Percentiles rank a stretch among this genome's conserved stretches.
These are phyloP conservation scores for Aaosphaeria pasadenensis DNA, from an alignment of 2,329 filamentous ascomycete genomes.

Conservation along the genomic window DNA sequence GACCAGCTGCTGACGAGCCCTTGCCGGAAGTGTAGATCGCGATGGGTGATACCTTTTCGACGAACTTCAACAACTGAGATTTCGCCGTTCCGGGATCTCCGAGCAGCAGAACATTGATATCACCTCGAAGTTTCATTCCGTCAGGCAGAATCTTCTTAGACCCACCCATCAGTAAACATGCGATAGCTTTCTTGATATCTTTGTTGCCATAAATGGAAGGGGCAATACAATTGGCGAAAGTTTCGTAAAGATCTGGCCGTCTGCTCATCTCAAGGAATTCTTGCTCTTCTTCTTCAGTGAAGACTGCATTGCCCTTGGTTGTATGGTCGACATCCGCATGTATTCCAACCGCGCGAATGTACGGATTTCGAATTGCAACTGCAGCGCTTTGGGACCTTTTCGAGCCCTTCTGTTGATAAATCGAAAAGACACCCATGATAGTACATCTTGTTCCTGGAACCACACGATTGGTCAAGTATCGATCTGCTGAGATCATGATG, in stretches of 20 bases:
- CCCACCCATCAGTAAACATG: constrained; percentile 88
- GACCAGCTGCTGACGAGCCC: constrained; percentile 93
- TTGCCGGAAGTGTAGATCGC: constrained; percentile 99
- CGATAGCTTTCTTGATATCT: constrained; percentile 96
- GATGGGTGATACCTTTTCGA: constrained; percentile 92
- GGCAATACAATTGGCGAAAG: constrained; percentile 88
- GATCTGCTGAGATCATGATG: constrained; percentile 92
- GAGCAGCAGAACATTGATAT: constrained; percentile 95
- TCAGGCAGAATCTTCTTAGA: constrained; percentile 98
- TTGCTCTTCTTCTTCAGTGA: constrained; percentile 94
- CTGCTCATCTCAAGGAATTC: constrained; percentile 91
- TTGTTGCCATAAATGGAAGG: constrained; percentile 95
- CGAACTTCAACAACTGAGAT: constrained; percentile 94
- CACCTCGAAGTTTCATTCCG: constrained; percentile 94
- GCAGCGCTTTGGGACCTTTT: constrained; percentile 75
- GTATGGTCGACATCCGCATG: constrained; percentile 88
- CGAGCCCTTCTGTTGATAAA: constrained; percentile 88
- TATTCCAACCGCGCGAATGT: constrained; percentile 88
- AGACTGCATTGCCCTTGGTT: constrained; percentile 77
- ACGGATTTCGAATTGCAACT: constrained; percentile 93
- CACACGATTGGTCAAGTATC: constrained; percentile 91
- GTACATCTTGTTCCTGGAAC: constrained; percentile 94
- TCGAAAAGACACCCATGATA: constrained; percentile 95
- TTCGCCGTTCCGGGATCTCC: constrained; percentile 98
- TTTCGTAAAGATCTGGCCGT: constrained; percentile 84